These are phyloP conservation scores for Avena sativa DNA, from an alignment of 176 grass and related monocot species.

Conservation along the genomic window DNA sequence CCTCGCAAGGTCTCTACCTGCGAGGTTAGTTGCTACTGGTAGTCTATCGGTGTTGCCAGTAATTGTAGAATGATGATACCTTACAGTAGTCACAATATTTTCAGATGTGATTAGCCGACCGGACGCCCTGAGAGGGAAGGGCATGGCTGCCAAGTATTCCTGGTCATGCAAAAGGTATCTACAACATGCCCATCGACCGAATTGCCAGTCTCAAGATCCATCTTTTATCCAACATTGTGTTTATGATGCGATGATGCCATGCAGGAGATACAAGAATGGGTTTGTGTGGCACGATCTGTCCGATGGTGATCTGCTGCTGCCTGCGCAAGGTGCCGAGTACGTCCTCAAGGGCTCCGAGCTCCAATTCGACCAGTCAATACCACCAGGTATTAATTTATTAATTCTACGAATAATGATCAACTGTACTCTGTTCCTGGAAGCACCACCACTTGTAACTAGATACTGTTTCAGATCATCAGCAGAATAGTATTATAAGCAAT, in stretches of 20 bases:
- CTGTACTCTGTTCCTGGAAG: background rate
- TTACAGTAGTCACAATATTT: background rate
- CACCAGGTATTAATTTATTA: background rate
- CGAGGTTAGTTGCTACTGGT: conserved; percentile 45
- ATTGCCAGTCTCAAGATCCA: background rate
- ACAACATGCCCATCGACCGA: background rate
- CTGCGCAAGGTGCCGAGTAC: conserved; percentile 61
- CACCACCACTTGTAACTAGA: background rate
- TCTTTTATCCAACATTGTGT: background rate
- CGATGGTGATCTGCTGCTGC: conserved; percentile 61
- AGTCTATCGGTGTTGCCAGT: background rate
- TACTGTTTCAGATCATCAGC: conserved; percentile 41
- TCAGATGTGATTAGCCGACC: conserved; percentile 76
- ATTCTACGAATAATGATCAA: background rate
- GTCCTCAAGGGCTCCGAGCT: conserved; percentile 77
- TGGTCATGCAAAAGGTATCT: conserved; percentile 92
- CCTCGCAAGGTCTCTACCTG: conserved; percentile 68
- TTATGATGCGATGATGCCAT: background rate
- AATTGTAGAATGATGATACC: background rate
- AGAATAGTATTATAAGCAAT: background rate
- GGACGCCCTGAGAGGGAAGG: conserved; percentile 71
- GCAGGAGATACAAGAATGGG: conserved; percentile 73
- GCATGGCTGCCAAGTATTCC: conserved; percentile 81
- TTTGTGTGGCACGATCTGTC: conserved; percentile 89
- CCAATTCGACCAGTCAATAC: conserved; percentile 36